Base-by-base conservation (phyloP, 2,329 filamentous ascomycete species). In the Ceratocystis destructans region DNA sequence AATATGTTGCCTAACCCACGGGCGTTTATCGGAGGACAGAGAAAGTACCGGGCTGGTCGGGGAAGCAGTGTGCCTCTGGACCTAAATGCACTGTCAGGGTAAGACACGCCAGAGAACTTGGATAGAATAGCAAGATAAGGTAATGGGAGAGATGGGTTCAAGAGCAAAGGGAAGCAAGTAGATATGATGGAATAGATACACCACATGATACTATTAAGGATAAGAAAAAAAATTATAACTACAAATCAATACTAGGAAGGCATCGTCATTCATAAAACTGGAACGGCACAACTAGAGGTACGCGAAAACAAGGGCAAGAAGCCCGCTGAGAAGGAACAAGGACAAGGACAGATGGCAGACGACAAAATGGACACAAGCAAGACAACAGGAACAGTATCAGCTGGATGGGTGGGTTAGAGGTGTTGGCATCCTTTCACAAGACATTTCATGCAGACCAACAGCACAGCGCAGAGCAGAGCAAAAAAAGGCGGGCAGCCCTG, bases 21-120 rank as follows among this genome's bases (percentile, higher is more conserved):
- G 72, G 85, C 88, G 1, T 96, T 95, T 73, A 77, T 80, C 1
- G 88, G 87, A n/a, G 85, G 83, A 2, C 77, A 82, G 22, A 91
- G 88, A 74, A 85, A 84, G 73, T 99, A 97, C 76, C 82, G 93
- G 69, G 94, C 94, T 45, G 94, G 94, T 7, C 83, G 93, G 73
- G 93, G 91, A 41, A 96, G 91, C 77, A 96, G 89, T 78, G 92
- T 97, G 70, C 94, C 94, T 37, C 78, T 97, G 71, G 90, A 97
- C 78, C 76, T 99, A 73, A 84, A 79, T 70, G 79, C 81, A 15
- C 80, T 87, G 25, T 75, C 37, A 41, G 37, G 37, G 37, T 41
- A 1, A 41, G 37, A 12, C 37, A 15, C 10, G 37, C 37, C 37
- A 41, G 37, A 28, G 28, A 28, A 28, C 28, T 28, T 28, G 28